Conservation (phyloP, 306 rosid species). For the Psophocarpus tetragonolobus region DNA sequence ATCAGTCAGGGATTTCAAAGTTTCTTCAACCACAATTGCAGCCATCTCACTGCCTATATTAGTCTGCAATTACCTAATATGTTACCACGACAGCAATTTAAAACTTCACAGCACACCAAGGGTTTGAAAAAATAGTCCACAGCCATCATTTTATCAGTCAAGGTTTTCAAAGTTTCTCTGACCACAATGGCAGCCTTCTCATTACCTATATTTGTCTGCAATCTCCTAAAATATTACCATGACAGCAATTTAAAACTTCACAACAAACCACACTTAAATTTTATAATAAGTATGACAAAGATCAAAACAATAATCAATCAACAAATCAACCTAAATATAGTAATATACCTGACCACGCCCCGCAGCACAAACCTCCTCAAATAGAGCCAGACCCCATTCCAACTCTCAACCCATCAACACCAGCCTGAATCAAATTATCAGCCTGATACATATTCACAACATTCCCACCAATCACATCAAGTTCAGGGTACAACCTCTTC, state of each 20-base stretch:
- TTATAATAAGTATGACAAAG: not conserved
- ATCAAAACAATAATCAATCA: not conserved
- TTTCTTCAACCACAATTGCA: not conserved
- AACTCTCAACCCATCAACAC: constrained; percentile 86
- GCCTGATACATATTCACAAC: constrained; percentile 91
- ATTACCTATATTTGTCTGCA: not conserved
- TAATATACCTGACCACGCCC: constrained; percentile 94
- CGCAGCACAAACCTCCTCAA: constrained; percentile 94
- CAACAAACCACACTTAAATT: not conserved
- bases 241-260: not conserved
- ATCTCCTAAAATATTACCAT: not conserved
- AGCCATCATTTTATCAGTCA: not conserved
- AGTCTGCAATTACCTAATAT: not conserved
- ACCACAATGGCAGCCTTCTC: not conserved
- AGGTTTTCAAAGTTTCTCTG: not conserved
- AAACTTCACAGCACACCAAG: not conserved
- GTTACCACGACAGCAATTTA: not conserved
- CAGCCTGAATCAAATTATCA: constrained; percentile 82
- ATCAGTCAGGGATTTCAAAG: not conserved
- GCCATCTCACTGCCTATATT: not conserved
- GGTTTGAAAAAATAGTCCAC: too few relatives aligned
- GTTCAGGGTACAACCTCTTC: constrained; percentile 55
- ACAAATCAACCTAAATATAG: too few relatives aligned
- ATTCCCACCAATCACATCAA: constrained; percentile 95
- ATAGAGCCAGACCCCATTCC: constrained; percentile 99